Base-by-base conservation (phyloP, 805 yeast species). In the Ogataea philodendri region DNA sequence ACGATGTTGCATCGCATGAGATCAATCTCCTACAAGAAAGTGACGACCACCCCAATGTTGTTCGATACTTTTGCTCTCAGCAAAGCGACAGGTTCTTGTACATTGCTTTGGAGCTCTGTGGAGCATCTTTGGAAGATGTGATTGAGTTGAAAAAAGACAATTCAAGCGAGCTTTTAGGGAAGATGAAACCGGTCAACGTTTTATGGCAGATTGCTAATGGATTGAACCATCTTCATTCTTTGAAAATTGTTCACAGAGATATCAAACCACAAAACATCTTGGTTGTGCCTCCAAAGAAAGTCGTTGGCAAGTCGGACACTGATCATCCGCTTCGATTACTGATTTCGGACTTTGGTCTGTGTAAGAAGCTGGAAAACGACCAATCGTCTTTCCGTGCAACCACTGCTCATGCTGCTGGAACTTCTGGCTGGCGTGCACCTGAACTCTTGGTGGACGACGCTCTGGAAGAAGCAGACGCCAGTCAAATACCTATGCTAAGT, bases 361-460 rank as follows among this genome's bases (percentile, higher is more conserved):
- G 98, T 57, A 89, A 90, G 55, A 84, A 84, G 54, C 65, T 93
- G 33, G 98, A 93, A 44, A 76, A 80, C 10, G 97, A 88, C 49
- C 96, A 93, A 59, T 84, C 95, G 2, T 85, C 96, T 2, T 90
- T 90, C 59, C 73, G 90, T 44, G 95, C 96, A 0, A 90, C 96
- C 0, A 81, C 93, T 0, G 88, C 86, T 21, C 81, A 87, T 51
- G 94, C 95, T 13, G 95, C 97, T 1, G 98, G 98, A 2, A 93
- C 98, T 0, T 76, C 93, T 3, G 99, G 99, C 3, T 93, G 98
- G 98, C 74, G 97, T 49, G 97, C 99, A 0, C 98, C 98, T 0
- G 98, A 93, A 52, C 59, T 86, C 21, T 61, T 86, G 22, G 57
- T 73, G 15, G 74, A 69, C 26, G 68, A 59, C 15, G 15, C 20